Evolutionary conservation across 2,329 filamentous ascomycete species (phyloP), one percentile per base, ranked within the genome.

Genomic region (Sporothrix dimorphospora): DNA sequence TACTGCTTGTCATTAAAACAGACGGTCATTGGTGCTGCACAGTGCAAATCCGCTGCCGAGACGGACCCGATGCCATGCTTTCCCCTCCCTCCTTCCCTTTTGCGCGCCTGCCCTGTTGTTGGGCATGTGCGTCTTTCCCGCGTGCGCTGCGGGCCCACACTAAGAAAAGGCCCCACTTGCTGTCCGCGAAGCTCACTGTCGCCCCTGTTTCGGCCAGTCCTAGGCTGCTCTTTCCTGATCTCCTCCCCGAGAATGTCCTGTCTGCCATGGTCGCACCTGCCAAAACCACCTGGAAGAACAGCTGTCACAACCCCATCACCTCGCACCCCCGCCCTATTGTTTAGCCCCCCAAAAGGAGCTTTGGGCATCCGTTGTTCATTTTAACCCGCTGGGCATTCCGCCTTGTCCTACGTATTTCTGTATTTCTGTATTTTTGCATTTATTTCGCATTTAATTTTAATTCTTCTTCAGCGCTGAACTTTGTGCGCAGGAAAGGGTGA

Each of bases 381-480:
- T 67, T 34, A 21, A 19, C 38, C 38, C 21, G 21, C 21, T 45
- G 53, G 38, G 40, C 38, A 9, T 63, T 11, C 57, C n/a, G 57
- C 24, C 59, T 42, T 42, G 57, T 24, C 59, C 21, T 63, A 63
- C 38, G 38, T 45, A 45, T 6, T 27, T 45, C 14, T 57, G 57
- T 61, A n/a, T 45, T 16, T 12, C 6, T 24, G 34, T 21, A 42
- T 47, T 57, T 45, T 47, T 8, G 9, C 14, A 49, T 27, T 55
- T 55, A 16, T 14, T 34, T 59, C 30, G 34, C 67, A 27, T 40
- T 69, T 53, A 53, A 69, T 47, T 69, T 59, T 30, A 49, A 45
- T 47, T 69, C 38, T 69, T 59, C 67, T 69, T 59, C 67, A 69
- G 67, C 67, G 51, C 38, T 38, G 47, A 49, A 34, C n/a, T n/a